A percentile compares a stretch with the other conserved stretches of the same genome.
Conservation (phyloP, 257 asterid species). For the Jacaranda mimosifolia region DNA sequence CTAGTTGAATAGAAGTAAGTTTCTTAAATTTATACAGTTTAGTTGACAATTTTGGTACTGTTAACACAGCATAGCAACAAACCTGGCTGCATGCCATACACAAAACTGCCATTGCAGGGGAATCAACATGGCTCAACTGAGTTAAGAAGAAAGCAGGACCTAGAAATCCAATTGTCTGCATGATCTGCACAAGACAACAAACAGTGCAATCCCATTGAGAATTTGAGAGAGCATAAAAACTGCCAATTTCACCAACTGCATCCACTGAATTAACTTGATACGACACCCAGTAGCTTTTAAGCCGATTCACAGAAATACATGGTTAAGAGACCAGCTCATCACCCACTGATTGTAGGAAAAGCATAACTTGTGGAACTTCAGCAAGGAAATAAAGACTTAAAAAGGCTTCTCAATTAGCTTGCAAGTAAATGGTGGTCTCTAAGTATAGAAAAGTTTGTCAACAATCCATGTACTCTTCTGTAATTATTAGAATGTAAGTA, state of each 20-base stretch:
- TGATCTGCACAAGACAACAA: conserved; percentile 60
- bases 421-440: background rate
- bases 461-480: background rate
- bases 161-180: conserved; percentile 92
- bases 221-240: background rate
- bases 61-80: conserved; percentile 30
- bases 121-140: conserved; percentile 87
- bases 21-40: background rate
- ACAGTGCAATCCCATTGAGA: conserved; percentile 20
- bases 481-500: background rate
- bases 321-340: background rate
- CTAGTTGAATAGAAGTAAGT: background rate
- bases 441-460: background rate
- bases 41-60: conserved; percentile 1
- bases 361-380: background rate
- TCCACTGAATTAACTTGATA: conserved; percentile 18
- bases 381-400: background rate
- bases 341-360: background rate
- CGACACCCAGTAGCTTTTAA: background rate
- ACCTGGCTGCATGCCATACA: conserved; percentile 99
- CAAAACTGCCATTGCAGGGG: conserved; percentile 89
- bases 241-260: background rate
- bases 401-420: background rate
- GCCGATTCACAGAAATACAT: background rate
- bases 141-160: conserved; percentile 95